Base-by-base conservation (phyloP, 176 grass and related monocot genomes). In the bread wheat (Triticum aestivum) region DNA sequence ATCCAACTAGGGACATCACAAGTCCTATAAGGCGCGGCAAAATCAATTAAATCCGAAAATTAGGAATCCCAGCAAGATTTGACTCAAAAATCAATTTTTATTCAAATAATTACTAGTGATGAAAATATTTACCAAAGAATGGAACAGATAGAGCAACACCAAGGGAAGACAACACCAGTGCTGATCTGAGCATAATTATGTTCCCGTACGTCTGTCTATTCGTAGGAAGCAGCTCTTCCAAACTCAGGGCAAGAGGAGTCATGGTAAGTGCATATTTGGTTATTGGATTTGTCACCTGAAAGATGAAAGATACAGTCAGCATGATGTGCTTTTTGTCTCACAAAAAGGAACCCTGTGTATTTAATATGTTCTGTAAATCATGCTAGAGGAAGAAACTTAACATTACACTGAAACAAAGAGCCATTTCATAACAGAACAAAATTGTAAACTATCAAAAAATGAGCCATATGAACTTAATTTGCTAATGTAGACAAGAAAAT, bases 241-340 rank as follows among this genome's bases (percentile, higher is more conserved):
- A 87, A 91, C 93, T 95, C 83, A 92, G 69, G 54, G 93, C 90
- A 66, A 95, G 81, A 3, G 93, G 88, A 65, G 82, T 90, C n/a
- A 95, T 75, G n/a, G 93, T 92, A 38, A 92, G 91, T 75, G 93
- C 93, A 90, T 95, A 95, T 95, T 92, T 95, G 39, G 90, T 90
- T 69, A 95, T 90, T 77, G 93, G 93, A 69, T 92, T 95, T 73
- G 92, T 89, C 77, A 95, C 90, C 93, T 95, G 90, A 86, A 85
- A 89, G 18, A 78, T 5, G 90, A 86, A 85, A 89, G 18, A 78
- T 5, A 81, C 45, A 61, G 10, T 69, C 26, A 41, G 51, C 4
- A 75, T 8, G 66, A 12, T 65, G 27, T 0, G 35, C 33, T n/a
- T 74, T 62, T 45, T 45, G 0, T 1, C 39, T 9, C 6, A 37